Percentiles rank a stretch among this genome's conserved stretches.
Conservation (phyloP, 2,329 filamentous ascomycete species). For the Thielaviopsis punctulata region DNA sequence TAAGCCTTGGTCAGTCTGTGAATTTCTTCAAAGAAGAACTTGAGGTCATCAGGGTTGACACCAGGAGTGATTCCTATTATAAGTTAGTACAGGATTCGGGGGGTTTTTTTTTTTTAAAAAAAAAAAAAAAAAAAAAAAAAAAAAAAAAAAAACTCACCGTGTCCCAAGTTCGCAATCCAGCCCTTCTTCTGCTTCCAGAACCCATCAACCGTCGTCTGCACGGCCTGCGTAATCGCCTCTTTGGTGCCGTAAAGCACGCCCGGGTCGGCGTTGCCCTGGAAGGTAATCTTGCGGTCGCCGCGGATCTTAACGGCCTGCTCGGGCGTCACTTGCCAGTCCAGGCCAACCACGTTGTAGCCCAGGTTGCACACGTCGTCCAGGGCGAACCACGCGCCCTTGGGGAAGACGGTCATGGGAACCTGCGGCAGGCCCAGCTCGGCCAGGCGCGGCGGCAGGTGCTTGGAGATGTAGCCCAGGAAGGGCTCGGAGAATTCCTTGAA, state of each 20-base stretch:
- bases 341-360: constrained; percentile 81
- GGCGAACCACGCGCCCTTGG: constrained; percentile 94
- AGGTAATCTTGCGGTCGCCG: constrained; percentile 52
- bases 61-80: constrained; percentile 70
- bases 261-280: constrained; percentile 93
- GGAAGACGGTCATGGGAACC: constrained; percentile 95
- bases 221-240: constrained; percentile 63
- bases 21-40: constrained; percentile 86
- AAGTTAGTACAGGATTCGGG: constrained; percentile 13
- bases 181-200: constrained; percentile 65
- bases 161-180: constrained; percentile 94
- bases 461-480: constrained; percentile 68
- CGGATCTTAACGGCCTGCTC: constrained; percentile 68
- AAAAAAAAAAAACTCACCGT: constrained; percentile 44
- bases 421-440: constrained; percentile 55
- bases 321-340: constrained; percentile 90
- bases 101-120: too few species aligned
- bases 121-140: constrained; percentile 7
- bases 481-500: constrained; percentile 79
- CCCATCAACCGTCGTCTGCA: constrained; percentile 72
- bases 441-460: constrained; percentile 59
- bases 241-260: constrained; percentile 78
- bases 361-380: constrained; percentile 73
- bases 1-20: constrained; percentile 45
- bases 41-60: constrained; percentile 83